phyloP scores from a whole-genome alignment of 352 stramenopile genomes.

The Phytophthora citricola region DNA sequence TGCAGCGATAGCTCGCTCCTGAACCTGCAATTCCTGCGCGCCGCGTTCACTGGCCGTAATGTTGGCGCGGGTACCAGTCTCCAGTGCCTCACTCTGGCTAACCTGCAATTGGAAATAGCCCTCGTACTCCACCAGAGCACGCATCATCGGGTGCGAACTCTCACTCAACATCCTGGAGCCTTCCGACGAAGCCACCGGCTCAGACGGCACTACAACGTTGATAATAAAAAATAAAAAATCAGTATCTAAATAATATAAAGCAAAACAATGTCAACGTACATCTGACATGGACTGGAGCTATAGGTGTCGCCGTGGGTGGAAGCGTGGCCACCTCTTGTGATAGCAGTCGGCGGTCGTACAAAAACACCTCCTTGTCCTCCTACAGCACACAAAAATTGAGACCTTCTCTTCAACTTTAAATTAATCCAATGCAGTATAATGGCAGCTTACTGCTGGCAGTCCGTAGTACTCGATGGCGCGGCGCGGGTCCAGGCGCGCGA shows the following conservation, averaged over 20 bases:
- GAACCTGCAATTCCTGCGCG: constrained; percentile 63
- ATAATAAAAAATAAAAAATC: constrained; percentile 5
- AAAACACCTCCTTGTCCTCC: constrained; percentile 74
- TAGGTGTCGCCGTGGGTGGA: constrained; percentile 30
- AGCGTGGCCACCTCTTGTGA: constrained; percentile 61
- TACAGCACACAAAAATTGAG: constrained; percentile 18
- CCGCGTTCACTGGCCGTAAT: constrained; percentile 63
- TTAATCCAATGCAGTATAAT: constrained; percentile 4
- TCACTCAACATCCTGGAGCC: constrained; percentile 76
- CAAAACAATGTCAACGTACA: constrained; percentile 25
- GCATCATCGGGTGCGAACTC: constrained; percentile 80
- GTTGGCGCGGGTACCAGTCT: constrained; percentile 61
- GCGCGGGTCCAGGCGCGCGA: constrained; percentile 73
- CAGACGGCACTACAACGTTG: constrained; percentile 57
- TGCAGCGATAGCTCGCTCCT: constrained; percentile 73
- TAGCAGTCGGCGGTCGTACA: constrained; percentile 86
- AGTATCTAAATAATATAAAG: constrained; percentile 11
- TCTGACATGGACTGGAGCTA: constrained; percentile 58
- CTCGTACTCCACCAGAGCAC: constrained; percentile 83
- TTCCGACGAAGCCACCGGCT: constrained; percentile 66
- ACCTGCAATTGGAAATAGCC: constrained; percentile 82
- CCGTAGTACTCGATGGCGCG: constrained; percentile 75
- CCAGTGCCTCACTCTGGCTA: constrained; percentile 68
- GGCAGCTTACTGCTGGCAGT: constrained; percentile 49
- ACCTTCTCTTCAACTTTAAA: background rate